Evolutionary conservation across 305 asterid species (phyloP), one percentile per base, ranked within the genome.

Genomic region (Plantago lanceolata): DNA sequence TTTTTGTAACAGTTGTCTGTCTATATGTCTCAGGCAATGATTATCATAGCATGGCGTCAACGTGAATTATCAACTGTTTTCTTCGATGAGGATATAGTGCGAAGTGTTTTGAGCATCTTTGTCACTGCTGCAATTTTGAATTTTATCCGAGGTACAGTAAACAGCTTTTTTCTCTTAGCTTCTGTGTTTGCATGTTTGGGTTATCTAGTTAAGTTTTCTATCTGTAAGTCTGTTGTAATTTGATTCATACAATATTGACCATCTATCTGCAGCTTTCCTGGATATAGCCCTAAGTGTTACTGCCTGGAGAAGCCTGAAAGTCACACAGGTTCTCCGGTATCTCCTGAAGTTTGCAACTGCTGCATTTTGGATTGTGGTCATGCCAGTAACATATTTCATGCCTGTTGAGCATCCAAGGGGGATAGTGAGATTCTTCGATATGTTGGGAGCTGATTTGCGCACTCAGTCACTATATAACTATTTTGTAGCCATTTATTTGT

Each of bases 261-360:
- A n/a, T 56, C 35, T 55, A 8, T 56, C n/a, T 85, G 85, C 97
- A 94, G 99, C 99, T 69, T 65, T 72, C 76, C 81, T 90, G 76
- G 99, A 94, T 77, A 84, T 94, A 73, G 64, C 78, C 73, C 96
- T 94, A 61, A 86, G 84, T 69, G 69, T 84, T 73, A 73, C 68
- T 64, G 99, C 99, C 19, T 94, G 99, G 99, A 87, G 87, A 78
- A 85, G 85, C 90, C 76, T 90, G 77, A 90, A 82, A 76, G 71
- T 63, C 66, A 76, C 77, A 61, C 99, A 94, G 78, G 81, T 85
- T 66, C 73, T 94, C 45, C 99, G 97, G 40, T 90, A 94, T 76
- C 85, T 94, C 69, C 79, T 90, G 74, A 94, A 90, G 81, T 85
- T 90, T 67, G 72, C 71, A 63, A 82, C 84, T 73, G 96, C 97